Base-by-base conservation (phyloP, 306 rosid genomes). In the Quercus dentata region DNA sequence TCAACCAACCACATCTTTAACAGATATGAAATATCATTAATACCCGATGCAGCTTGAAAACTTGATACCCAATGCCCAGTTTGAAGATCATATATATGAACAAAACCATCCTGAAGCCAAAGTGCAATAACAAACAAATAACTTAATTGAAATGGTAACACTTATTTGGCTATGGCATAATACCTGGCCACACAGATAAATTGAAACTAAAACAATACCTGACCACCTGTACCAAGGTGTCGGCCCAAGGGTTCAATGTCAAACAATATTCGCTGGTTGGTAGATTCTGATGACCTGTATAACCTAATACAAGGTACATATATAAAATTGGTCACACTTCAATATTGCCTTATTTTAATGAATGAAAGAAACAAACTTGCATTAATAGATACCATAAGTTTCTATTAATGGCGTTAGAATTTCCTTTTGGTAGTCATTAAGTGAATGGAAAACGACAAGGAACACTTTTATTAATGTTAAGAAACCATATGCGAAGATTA, bases 151-250 rank as follows among this genome's bases (percentile, higher is more conserved):
- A 74, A 55, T 51, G 41, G 31, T 67, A 76, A 76, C 51, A 44
- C 35, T 68, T 52, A 75, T 52, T 74, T 27, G 69, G 76, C 78
- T 14, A 56, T 55, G 15, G 35, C 65, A 51, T 78, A 65, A 44
- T 79, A 80, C 64, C 74, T 67, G 57, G 69, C 70, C 71, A 82
- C 19, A 27, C 18, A 27, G n/a, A 77, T 74, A 54, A 25, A 73
- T 56, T 69, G 74, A 83, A 76, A 38, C 62, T 77, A 76, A 30
- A 54, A 71, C 21, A 41, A 64, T 86, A 92, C 99, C 99, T 95
- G 99, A 77, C 99, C 99, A 69, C 99, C 99, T 3, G 99, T 90
- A 76, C 94, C 92, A 78, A 95, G 99, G 86, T 90, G 81, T 83
- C 65, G 88, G 51, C 98, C 98, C 33, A 83, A 89, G 78, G 97